Percentiles rank a stretch among this genome's conserved stretches.
Evolutionary conservation across 768 basidiomycete genomes (phyloP).

Genomic region (Ramaria rubella): DNA sequence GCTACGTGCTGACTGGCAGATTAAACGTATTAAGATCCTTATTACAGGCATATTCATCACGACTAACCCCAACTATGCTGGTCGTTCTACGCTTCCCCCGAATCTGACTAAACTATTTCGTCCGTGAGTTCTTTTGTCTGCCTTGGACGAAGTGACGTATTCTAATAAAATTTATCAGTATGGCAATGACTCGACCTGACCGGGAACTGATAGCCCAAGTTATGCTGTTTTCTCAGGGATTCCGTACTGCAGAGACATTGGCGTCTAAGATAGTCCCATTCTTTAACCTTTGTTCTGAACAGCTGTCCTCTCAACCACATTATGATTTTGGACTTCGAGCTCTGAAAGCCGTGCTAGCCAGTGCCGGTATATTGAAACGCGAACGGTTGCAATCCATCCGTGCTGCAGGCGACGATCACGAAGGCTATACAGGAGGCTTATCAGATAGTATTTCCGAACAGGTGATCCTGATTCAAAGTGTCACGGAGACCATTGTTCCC

Average conservation of each 20-base stretch:
- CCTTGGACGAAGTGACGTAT: slow-evolving; percentile 4
- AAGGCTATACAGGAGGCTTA: slow-evolving; percentile 35
- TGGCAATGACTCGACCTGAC: slow-evolving; percentile 99
- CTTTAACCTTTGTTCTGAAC: slow-evolving; percentile 98
- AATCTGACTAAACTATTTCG: slow-evolving; percentile 90
- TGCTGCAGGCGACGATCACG: slow-evolving; percentile 27
- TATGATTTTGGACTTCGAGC: slow-evolving; percentile 99
- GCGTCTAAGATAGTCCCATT: slow-evolving; percentile 98
- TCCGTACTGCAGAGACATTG: slow-evolving; percentile 94
- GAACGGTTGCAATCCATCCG: slow-evolving; percentile 58
- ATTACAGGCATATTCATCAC: slow-evolving; percentile 90
- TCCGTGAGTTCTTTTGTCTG: slow-evolving; percentile 50
- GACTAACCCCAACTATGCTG: slow-evolving; percentile 97
- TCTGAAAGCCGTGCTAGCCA: slow-evolving; percentile 91
- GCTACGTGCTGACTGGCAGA: background rate
- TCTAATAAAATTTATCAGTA: slow-evolving; percentile 40
- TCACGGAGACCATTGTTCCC: slow-evolving; percentile 96
- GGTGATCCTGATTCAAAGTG: slow-evolving; percentile 96
- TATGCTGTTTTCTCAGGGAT: slow-evolving; percentile 99
- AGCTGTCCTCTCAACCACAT: slow-evolving; percentile 93
- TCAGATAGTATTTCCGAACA: slow-evolving; percentile 82
- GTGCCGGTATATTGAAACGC: slow-evolving; percentile 96
- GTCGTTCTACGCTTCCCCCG: slow-evolving; percentile 84
- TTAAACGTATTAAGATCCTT: background rate
- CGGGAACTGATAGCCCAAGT: slow-evolving; percentile 98